Evolutionary conservation across 1,284 basidiomycete genomes (phyloP), one percentile per base, ranked within the genome.

Genomic region (Pyrrhoderma noxium): DNA sequence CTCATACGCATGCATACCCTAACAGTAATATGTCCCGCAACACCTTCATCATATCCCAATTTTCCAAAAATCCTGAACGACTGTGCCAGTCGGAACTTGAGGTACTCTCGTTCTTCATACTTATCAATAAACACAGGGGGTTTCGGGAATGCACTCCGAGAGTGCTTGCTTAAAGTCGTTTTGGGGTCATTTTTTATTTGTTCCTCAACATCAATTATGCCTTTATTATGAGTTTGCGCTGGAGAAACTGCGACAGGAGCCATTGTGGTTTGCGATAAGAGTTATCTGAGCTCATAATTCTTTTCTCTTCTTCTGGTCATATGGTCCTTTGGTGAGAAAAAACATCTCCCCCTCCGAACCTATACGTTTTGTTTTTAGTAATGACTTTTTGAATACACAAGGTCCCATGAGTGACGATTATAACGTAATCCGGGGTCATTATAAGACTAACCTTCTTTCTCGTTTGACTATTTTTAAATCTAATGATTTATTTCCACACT

Each of bases 11-110:
- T n/a, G n/a, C 61, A 34, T 46, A 64, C 75, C 54, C 79, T 70
- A 44, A 82, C 75, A 16, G 80, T 85, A 56, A 85, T 77, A 62
- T 83, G 80, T 0, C 78, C 79, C 3, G 77, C 74, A 14, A 75
- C 68, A 13, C 80, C 80, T 56, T 83, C 80, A 49, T 78, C 79
- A 58, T 73, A 80, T 2, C 79, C 79, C 18, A 74, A 62, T 51
- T 74, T 69, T 68, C 70, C 71, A 52, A 75, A 77, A 49, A 77
- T 73, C 39, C 77, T 64, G 60, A 74, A 72, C 0, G 75, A 70
- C 61, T 66, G 74, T 43, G 74, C 77, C 27, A 82, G 69, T 22
- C 76, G 64, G 57, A 76, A 76, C 63, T 80, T 80, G 47, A 75
- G 60, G 47, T 66, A 74, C 52, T 68, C 67, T 21, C 76, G 65